Base-by-base conservation (phyloP, 495 filamentous ascomycete species). In the Apodospora peruviana region DNA sequence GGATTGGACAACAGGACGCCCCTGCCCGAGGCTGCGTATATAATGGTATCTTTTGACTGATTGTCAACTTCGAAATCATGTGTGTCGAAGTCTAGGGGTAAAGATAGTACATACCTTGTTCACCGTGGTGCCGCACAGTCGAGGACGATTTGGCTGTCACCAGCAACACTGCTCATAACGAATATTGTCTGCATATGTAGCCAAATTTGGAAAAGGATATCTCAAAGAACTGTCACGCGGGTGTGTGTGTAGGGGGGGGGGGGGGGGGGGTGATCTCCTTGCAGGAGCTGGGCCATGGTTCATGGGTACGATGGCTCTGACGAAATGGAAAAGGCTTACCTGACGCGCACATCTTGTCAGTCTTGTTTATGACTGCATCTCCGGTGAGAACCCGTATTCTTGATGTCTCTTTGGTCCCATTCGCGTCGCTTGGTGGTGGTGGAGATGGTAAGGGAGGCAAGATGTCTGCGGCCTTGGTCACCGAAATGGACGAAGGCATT, bases 331-430 rank as follows among this genome's bases (percentile, higher is more conserved):
- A 0, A 12, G 20, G 51, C 65, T 60, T 52, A 79, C 76, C 67
- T 27, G 72, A 68, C 16, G 75, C 70, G 51, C 75, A 84, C 55
- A 86, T 67, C 22, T 70, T 77, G 39, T 83, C 79, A 11, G 73
- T 74, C 55, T 79, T 75, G 48, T 74, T 68, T 35, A 79, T 69
- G 41, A 87, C 74, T 21, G 83, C 81, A 36, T 77, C 73, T 48
- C 79, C 67, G 18, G 74, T 64, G 34, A 77, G 65, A 65, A 82
- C 79, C 35, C 73, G 71, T 24, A 73, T 71, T 32, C 66, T 76
- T 48, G 54, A 55, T 43, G 53, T 27, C 56, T 46, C 42, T 58
- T 49, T 47, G 52, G 50, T 41, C 47, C 43, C 27, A 56, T 51
- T 40, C n/a, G 5, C n/a, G 5, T 44, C 42, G n/a, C 35, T 22